Percentiles rank a stretch among this genome's conserved stretches.
Evolutionary conservation across 1,284 basidiomycete genomes (phyloP).

Genomic region (Rhodofomes roseus): DNA sequence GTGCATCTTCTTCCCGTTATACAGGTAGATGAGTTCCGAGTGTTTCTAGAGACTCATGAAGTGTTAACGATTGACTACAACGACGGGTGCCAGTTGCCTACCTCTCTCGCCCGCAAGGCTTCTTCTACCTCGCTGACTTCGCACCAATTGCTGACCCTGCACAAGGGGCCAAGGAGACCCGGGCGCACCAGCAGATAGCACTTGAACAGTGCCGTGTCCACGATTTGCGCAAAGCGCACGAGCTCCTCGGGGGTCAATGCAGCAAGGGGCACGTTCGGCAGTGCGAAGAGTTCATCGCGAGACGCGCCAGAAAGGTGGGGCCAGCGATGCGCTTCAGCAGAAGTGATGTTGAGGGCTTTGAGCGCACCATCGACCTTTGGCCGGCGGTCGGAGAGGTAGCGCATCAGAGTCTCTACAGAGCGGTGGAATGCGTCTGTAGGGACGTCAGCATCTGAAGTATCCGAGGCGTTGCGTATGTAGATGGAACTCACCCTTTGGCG

Average conservation of each 20-base stretch:
- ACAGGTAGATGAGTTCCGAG: conserved; percentile 87
- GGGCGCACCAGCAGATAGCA: conserved; percentile 86
- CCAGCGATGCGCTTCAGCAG: conserved; percentile 61
- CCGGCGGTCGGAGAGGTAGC: conserved; percentile 80
- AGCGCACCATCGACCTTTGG: conserved; percentile 82
- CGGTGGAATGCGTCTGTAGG: conserved; percentile 52
- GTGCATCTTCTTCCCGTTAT: conserved; percentile 96
- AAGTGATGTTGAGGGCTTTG: conserved; percentile 62
- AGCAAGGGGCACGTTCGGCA: conserved; percentile 71
- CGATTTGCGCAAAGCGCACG: conserved; percentile 85
- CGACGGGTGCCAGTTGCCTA: conserved; percentile 30
- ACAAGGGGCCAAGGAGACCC: conserved; percentile 81
- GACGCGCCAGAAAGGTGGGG: conserved; percentile 65
- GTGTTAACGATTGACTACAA: not conserved
- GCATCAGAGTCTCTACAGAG: conserved; percentile 66
- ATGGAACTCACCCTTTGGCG: conserved; percentile 26
- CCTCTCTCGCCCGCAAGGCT: conserved; percentile 77
- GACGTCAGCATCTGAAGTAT: not conserved
- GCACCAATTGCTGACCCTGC: conserved; percentile 94
- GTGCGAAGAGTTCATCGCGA: conserved; percentile 66
- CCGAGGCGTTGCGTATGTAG: too few relatives aligned
- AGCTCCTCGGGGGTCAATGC: conserved; percentile 77
- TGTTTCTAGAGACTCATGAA: conserved; percentile 63
- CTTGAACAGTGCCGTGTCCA: conserved; percentile 96
- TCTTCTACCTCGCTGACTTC: conserved; percentile 95